Base-by-base conservation (phyloP, 352 stramenopile genomes). In the Phytophthora pistaciae region DNA sequence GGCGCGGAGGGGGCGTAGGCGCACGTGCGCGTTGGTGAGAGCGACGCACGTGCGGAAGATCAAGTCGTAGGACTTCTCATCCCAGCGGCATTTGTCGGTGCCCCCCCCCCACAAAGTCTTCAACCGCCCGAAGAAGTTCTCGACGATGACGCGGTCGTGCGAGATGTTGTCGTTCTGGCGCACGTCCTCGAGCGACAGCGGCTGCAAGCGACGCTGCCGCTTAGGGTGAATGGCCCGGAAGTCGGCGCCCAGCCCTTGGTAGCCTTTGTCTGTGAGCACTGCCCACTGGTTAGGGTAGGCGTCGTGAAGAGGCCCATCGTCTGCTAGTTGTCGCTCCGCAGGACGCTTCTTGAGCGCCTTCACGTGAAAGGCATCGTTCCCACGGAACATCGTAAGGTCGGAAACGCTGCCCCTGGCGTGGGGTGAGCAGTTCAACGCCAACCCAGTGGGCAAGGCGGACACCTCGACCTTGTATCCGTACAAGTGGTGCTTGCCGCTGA, bases 111-210 rank as follows among this genome's bases (percentile, higher is more conserved):
- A 74, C 18, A 74, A 53, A 0, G n/a, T 57, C 3, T 68, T 73
- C 6, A 68, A 20, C 1, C 53, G 58, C 3, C 70, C 70, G 20
- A 74, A 70, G 18, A 66, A 69, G 46, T 77, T 74, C 25, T 77
- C 64, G 5, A 74, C 58, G 7, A 74, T 18, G 21, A 73, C 70
- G 10, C 64, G 27, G 23, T 77, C n/a, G 1, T 46, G 62, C 38
- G 64, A 74, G 14, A 66, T 58, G 11, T 44, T 18, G 21, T 54
- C 25, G 52, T 77, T 77, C n/a, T 64, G 56, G 13, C 40, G 21
- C 48, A 63, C 16, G 5, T 70, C 27, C 0, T 59, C 44, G 0
- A 44, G 42, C 1, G 23, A 50, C 2, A 72, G 23, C 44, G 44
- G 7, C 13, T n/a, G 33, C 29, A 33, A 8, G 14, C 18, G 14